Percentiles rank a stretch among this genome's conserved stretches.
These are phyloP conservation scores for Trametes hirsuta DNA, from an alignment of 1,284 basidiomycete genomes.

Conservation along the genomic window DNA sequence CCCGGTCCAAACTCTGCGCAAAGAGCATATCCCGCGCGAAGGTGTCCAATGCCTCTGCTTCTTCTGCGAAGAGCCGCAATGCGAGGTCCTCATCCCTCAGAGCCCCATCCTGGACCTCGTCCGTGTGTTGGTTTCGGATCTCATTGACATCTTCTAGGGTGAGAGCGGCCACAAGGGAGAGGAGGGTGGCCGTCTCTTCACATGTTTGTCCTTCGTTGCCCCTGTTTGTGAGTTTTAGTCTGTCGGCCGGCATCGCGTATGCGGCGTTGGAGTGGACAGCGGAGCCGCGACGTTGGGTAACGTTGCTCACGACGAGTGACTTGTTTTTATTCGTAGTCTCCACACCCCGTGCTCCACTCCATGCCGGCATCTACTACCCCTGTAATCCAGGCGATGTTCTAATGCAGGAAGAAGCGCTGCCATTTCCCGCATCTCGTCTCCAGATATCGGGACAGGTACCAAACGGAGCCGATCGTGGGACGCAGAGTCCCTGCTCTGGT, in stretches of 20 bases:
- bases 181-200: slow-evolving; percentile 6
- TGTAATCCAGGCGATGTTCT: background rate
- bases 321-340: background rate
- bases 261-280: background rate
- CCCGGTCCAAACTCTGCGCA: slow-evolving; percentile 43
- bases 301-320: background rate
- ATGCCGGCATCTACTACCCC: background rate
- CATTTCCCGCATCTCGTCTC: background rate
- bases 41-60: slow-evolving; percentile 38
- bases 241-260: background rate
- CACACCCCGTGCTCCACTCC: background rate
- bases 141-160: slow-evolving; percentile 44
- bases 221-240: background rate
- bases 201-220: background rate
- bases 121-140: slow-evolving; percentile 40
- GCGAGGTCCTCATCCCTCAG: slow-evolving; percentile 54
- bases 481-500: background rate
- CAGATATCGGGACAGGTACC: too few relatives aligned
- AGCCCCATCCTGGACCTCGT: slow-evolving; percentile 39
- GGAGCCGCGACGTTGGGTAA: background rate
- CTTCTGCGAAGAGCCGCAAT: slow-evolving; percentile 46
- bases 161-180: slow-evolving; percentile 32
- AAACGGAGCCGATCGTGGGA: background rate
- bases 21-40: slow-evolving; percentile 39
- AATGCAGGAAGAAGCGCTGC: background rate